Base-by-base conservation (phyloP, 169 alveolate genomes). In the Miamiensis avidus region DNA sequence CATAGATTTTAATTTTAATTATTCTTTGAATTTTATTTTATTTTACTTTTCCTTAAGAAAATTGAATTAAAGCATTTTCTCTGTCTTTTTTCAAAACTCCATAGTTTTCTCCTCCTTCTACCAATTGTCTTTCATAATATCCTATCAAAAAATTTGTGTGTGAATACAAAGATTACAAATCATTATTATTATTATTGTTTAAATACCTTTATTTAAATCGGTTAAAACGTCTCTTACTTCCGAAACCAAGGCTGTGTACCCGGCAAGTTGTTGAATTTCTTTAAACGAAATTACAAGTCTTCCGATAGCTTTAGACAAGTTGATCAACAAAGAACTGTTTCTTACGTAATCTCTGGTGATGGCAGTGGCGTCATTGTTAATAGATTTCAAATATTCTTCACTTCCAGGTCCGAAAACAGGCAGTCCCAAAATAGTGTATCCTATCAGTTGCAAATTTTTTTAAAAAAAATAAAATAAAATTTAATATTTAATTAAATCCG, bases 281-380 rank as follows among this genome's bases (percentile, higher is more conserved):
- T 96, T 96, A 87, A 95, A 96, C 20, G 97, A 89, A 31, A 96
- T 92, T 15, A 95, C 97, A 11, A 96, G 78, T 83, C 97, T 89
- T 26, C 98, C 98, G 34, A 96, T 94, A 31, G 97, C 98, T 76
- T 96, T 96, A 15, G 98, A 97, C 74, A 96, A 89, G 84, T 94
- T 96, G 79, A 96, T 94, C 76, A 96, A 82, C 25, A 96, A 91
- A 32, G 96, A 91, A 32, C 97, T 91, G 83, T 96, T 96, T 86
- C 97, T 92, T 4, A 96, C 92, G 83, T 96, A 96, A 82, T 95
- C 98, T 83, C 94, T 85, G 28, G 97, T 93, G 73, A 95, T 91
- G 30, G 84, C 83, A 15, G 97, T 82, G 0, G 95, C 85, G 78
- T 94, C 96, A 65, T 78, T 76, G n/a, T 88, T 90, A 0, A 82